These are phyloP conservation scores for Diaporthe nobilis DNA, from an alignment of 2,329 filamentous ascomycete genomes.

Conservation along the genomic window DNA sequence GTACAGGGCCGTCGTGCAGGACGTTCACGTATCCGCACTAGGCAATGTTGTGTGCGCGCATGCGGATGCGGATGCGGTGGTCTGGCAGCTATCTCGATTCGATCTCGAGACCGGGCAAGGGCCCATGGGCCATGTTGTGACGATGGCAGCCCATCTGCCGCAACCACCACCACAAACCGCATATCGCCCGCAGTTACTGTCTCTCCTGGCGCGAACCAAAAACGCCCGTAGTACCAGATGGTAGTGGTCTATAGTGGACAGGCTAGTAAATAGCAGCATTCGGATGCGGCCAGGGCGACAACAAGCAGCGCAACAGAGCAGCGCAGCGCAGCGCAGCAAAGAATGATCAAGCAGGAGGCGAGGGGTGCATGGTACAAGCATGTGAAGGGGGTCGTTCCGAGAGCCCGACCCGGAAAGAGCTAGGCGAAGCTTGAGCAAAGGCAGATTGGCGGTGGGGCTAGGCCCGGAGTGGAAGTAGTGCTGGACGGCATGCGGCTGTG, in stretches of 20 bases:
- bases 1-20: conserved; percentile 17
- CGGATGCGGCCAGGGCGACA: conserved; percentile 27
- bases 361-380: conserved; percentile 20
- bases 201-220: conserved; percentile 10
- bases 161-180: conserved; percentile 1
- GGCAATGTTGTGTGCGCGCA: background rate
- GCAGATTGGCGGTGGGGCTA: conserved; percentile 31
- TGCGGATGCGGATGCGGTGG: conserved; percentile 18
- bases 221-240: background rate
- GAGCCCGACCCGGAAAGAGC: conserved; percentile 33
- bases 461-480: conserved; percentile 11
- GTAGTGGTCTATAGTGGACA: conserved; percentile 21
- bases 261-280: conserved; percentile 29
- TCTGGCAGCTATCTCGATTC: conserved; percentile 13
- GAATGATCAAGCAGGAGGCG: background rate
- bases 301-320: background rate
- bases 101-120: conserved; percentile 17
- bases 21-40: conserved; percentile 10
- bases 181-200: conserved; percentile 22
- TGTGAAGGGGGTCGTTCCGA: conserved; percentile 31
- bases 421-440: conserved; percentile 28
- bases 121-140: background rate
- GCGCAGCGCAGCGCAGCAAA: background rate
- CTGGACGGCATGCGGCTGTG: conserved; percentile 9
- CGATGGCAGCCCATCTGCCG: conserved; percentile 12